phyloP scores from a whole-genome alignment of 2,329 filamentous ascomycete species.

The Sphaceloma murrayae region DNA sequence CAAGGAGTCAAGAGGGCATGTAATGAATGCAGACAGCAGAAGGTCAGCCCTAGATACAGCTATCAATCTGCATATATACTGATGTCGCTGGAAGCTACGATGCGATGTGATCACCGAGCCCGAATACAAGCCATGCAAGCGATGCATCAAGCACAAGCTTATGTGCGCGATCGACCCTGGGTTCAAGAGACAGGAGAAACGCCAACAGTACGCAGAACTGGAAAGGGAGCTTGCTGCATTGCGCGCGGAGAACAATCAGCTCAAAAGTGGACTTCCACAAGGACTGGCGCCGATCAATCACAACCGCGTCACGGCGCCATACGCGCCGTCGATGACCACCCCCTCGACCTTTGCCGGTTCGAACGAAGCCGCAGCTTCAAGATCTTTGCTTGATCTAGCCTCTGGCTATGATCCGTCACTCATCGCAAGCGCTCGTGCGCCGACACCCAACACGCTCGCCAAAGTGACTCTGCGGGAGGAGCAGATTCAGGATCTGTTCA shows the following conservation, averaged over 20 bases:
- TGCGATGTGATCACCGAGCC: constrained; percentile 78
- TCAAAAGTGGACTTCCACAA: constrained; percentile 16
- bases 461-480: constrained; percentile 35
- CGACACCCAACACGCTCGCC: constrained; percentile 51
- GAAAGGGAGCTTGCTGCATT: constrained; percentile 63
- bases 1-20: constrained; percentile 63
- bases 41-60: constrained; percentile 45
- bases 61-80: constrained; percentile 15
- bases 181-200: constrained; percentile 76
- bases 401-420: constrained; percentile 33
- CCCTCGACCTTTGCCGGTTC: constrained; percentile 25
- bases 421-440: constrained; percentile 44
- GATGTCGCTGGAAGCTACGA: constrained; percentile 48
- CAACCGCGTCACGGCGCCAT: constrained; percentile 11
- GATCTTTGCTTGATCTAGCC: constrained; percentile 31
- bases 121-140: constrained; percentile 60
- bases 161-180: constrained; percentile 81
- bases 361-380: constrained; percentile 31
- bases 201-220: constrained; percentile 77
- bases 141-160: constrained; percentile 70
- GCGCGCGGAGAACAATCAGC: constrained; percentile 29
- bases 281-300: constrained; percentile 16
- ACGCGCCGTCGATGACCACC: constrained; percentile 13
- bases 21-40: constrained; percentile 78
- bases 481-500: constrained; percentile 50